phyloP scores from a whole-genome alignment of 495 filamentous ascomycete species.

The Apiosordaria backusii region DNA sequence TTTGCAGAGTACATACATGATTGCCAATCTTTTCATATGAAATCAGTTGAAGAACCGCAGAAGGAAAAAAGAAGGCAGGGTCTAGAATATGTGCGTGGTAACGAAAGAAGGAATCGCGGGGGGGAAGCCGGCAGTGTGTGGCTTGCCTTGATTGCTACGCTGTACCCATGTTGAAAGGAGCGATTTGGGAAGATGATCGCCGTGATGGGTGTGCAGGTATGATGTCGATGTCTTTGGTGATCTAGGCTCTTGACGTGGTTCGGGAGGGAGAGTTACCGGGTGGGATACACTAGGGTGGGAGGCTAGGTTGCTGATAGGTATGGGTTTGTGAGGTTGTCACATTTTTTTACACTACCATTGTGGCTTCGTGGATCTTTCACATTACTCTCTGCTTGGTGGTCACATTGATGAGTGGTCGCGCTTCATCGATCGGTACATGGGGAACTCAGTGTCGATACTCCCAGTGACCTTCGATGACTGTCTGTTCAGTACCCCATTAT shows the following conservation, averaged over 20 bases:
- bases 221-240: background rate
- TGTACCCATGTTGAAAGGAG: background rate
- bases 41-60: background rate
- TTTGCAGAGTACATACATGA: too few species aligned
- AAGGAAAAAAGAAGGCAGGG: background rate
- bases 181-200: background rate
- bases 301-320: background rate
- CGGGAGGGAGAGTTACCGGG: background rate
- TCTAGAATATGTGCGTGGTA: background rate
- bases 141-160: background rate
- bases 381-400: background rate
- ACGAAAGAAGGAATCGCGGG: background rate
- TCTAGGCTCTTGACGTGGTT: background rate
- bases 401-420: background rate
- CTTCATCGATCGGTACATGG: background rate
- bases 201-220: too few species aligned
- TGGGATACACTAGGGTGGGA: background rate
- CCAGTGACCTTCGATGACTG: background rate
- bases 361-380: background rate
- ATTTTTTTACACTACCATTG: too few species aligned
- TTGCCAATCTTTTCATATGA: too few species aligned
- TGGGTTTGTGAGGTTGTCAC: background rate
- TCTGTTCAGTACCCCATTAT: background rate
- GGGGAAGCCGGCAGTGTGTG: background rate
- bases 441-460: background rate